These are phyloP conservation scores for Spinellus fusiger DNA, from an alignment of 192 early-diverging fungal species.

Conservation along the genomic window DNA sequence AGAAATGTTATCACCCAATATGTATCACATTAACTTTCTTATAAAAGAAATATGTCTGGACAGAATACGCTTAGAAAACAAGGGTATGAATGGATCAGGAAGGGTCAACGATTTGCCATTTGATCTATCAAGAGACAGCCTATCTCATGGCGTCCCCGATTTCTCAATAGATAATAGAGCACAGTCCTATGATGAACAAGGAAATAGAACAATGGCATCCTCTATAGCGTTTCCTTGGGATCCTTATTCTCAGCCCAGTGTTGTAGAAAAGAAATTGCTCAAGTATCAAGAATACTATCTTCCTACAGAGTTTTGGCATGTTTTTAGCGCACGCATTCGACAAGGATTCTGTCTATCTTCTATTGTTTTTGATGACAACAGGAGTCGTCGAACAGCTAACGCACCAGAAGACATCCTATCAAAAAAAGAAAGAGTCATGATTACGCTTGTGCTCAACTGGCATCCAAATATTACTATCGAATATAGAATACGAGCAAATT, in stretches of 20 bases:
- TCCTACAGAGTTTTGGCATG: conserved; percentile 49
- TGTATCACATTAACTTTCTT: conserved; percentile 45
- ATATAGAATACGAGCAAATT: conserved; percentile 57
- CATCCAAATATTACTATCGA: conserved; percentile 71
- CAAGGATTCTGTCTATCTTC: conserved; percentile 66
- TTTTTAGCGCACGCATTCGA: conserved; percentile 58
- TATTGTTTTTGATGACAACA: conserved; percentile 41
- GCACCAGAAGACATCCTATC: background rate
- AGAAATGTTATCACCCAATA: conserved; percentile 31
- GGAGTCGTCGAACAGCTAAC: conserved; percentile 17
- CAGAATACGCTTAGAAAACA: conserved; percentile 22
- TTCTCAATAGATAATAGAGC: background rate
- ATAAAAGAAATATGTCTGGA: conserved; percentile 38
- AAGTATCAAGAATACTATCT: conserved; percentile 63
- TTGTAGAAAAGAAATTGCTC: conserved; percentile 52
- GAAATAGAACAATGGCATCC: conserved; percentile 31
- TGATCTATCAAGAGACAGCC: background rate
- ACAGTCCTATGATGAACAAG: background rate
- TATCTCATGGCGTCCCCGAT: background rate
- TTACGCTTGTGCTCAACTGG: conserved; percentile 66
- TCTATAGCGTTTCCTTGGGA: conserved; percentile 58
- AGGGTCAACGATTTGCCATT: conserved; percentile 33
- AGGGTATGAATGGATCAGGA: conserved; percentile 18
- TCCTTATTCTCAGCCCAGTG: conserved; percentile 49
- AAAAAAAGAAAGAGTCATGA: conserved; percentile 46